A percentile compares a stretch with the other conserved stretches of the same genome.
These are phyloP conservation scores for Scytalidium lignicola DNA, from an alignment of 2,329 filamentous ascomycete species.

Conservation along the genomic window DNA sequence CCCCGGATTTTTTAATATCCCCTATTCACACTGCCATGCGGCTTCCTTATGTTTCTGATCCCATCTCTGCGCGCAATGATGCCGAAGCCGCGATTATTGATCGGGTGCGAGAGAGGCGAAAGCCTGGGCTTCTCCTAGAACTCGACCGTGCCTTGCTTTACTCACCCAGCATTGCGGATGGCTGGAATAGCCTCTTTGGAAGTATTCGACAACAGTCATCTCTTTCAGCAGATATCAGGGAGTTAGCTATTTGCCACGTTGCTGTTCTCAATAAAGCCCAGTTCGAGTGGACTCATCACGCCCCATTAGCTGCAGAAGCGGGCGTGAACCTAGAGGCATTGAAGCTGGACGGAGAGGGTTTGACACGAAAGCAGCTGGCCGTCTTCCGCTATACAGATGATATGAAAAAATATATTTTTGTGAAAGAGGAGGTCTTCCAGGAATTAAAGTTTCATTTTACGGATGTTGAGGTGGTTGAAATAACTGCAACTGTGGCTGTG, in stretches of 20 bases:
- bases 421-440: slow-evolving; percentile 62
- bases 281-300: slow-evolving; percentile 78
- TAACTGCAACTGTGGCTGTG: slow-evolving; percentile 66
- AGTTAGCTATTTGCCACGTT: slow-evolving; percentile 72
- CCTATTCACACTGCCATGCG: too few species aligned
- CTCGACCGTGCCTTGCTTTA: too few species aligned
- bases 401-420: slow-evolving; percentile 69
- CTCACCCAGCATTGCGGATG: too few species aligned
- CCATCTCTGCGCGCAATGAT: too few species aligned
- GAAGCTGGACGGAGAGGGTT: slow-evolving; percentile 24
- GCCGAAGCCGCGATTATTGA: too few species aligned
- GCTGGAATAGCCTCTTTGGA: too few species aligned
- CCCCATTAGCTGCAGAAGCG: slow-evolving; percentile 40
- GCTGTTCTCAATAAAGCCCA: slow-evolving; percentile 74
- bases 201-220: too few species aligned
- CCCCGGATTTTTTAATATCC: too few species aligned
- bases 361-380: slow-evolving; percentile 58
- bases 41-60: too few species aligned
- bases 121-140: too few species aligned
- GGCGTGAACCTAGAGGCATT: slow-evolving; percentile 18
- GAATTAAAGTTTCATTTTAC: slow-evolving; percentile 53
- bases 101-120: too few species aligned
- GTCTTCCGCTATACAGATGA: slow-evolving; percentile 70
- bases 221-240: slow-evolving; percentile 45
- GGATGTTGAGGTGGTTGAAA: slow-evolving; percentile 69